These are phyloP conservation scores for Monilinia vaccinii-corymbosi DNA, from an alignment of 2,329 filamentous ascomycete species.

Conservation along the genomic window DNA sequence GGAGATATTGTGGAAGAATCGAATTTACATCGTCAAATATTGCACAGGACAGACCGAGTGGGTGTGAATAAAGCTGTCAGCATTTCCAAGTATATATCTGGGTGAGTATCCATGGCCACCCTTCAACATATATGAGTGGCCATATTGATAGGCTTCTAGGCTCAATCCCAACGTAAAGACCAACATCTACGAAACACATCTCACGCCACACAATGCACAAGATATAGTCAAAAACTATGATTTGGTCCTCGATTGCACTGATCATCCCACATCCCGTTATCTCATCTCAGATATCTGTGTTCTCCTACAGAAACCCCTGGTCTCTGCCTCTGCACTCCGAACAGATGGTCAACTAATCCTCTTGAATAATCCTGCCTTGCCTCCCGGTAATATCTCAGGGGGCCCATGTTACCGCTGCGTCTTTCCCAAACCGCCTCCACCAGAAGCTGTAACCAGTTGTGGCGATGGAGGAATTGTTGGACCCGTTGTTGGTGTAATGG, in stretches of 20 bases:
- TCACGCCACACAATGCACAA: slow-evolving; percentile 60
- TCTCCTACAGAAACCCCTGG: slow-evolving; percentile 65
- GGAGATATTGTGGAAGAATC: slow-evolving; percentile 81
- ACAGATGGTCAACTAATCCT: slow-evolving; percentile 86
- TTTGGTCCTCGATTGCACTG: slow-evolving; percentile 86
- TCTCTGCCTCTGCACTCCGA: slow-evolving; percentile 82
- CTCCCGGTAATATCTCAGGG: slow-evolving; percentile 46
- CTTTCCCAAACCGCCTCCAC: slow-evolving; percentile 79
- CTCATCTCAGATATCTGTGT: slow-evolving; percentile 87
- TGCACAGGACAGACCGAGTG: slow-evolving; percentile 63
- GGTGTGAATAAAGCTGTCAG: slow-evolving; percentile 76
- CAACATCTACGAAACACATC: slow-evolving; percentile 50
- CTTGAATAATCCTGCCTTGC: slow-evolving; percentile 67
- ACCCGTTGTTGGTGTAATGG: slow-evolving; percentile 88
- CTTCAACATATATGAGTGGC: background rate
- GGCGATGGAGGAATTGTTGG: slow-evolving; percentile 90
- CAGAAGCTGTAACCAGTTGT: slow-evolving; percentile 74
- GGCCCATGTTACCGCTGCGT: slow-evolving; percentile 92
- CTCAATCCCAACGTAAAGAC: slow-evolving; percentile 67
- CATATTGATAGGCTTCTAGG: slow-evolving; percentile 31
- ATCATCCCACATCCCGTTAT: slow-evolving; percentile 85
- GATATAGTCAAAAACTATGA: slow-evolving; percentile 64
- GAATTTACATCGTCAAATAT: slow-evolving; percentile 87
- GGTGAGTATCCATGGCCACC: slow-evolving; percentile 37
- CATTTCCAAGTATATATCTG: slow-evolving; percentile 49